Conservation (phyloP, 176 grass and related monocot genomes). For the Zea luxurians region DNA sequence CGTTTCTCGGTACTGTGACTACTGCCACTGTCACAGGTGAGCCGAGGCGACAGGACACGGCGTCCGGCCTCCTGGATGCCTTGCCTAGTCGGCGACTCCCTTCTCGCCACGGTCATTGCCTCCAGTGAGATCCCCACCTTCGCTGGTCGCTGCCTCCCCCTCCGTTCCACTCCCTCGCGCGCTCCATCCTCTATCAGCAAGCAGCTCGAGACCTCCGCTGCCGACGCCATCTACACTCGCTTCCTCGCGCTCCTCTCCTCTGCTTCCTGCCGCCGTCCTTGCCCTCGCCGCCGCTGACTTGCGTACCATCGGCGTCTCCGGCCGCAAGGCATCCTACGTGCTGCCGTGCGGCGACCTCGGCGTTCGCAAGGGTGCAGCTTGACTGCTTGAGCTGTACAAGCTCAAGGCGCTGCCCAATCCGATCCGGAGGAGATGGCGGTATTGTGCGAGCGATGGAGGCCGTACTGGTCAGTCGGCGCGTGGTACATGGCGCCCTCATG, state of each 20-base stretch:
- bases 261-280: conserved; percentile 39
- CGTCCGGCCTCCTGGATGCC: too few species aligned
- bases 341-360: conserved; percentile 64
- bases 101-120: conserved; percentile 47
- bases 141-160: conserved; percentile 32
- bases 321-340: conserved; percentile 58
- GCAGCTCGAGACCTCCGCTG: conserved; percentile 48
- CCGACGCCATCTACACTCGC: conserved; percentile 53
- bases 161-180: conserved; percentile 64
- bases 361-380: conserved; percentile 67
- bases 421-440: conserved; percentile 55
- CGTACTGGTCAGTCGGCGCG: conserved; percentile 60
- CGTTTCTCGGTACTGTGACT: too few species aligned
- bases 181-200: conserved; percentile 61
- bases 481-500: conserved; percentile 76
- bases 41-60: too few species aligned
- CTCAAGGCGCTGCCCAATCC: conserved; percentile 53
- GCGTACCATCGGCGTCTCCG: conserved; percentile 59
- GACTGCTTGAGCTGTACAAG: conserved; percentile 49
- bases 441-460: conserved; percentile 53
- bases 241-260: conserved; percentile 53
- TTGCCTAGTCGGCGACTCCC: conserved; percentile 16
- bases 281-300: conserved; percentile 52
- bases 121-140: conserved; percentile 45
- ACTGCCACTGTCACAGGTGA: too few species aligned